Conservation (phyloP, 345 rosid species). For the Anacardium occidentale region DNA sequence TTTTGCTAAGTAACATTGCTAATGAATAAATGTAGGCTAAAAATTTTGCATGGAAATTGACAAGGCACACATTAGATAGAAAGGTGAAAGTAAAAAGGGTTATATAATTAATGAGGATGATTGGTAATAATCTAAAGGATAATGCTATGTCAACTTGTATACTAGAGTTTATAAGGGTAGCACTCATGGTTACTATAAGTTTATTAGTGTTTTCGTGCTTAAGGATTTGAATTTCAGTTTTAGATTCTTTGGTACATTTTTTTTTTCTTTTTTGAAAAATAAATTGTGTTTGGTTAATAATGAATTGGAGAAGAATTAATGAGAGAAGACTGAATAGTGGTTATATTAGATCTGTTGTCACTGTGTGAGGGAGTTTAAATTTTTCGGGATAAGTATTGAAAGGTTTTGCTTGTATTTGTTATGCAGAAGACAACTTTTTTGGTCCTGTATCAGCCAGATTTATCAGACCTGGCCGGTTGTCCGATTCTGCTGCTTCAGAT, state of each 20-base stretch:
- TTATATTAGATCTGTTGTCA: background rate
- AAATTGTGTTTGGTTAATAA: background rate
- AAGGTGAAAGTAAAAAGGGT: no score
- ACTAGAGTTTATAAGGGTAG: no score
- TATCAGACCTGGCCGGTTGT: conserved; percentile 66
- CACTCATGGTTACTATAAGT: no score
- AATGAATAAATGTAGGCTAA: no score
- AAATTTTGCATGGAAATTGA: no score
- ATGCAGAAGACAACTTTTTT: conserved; percentile 65
- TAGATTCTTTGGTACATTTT: background rate
- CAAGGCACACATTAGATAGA: no score
- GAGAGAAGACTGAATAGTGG: background rate
- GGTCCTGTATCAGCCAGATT: conserved; percentile 88
- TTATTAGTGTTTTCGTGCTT: background rate
- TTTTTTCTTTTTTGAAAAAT: background rate
- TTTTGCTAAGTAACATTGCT: background rate
- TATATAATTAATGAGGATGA: no score
- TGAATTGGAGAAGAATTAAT: background rate
- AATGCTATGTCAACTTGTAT: no score
- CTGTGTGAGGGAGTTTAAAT: background rate
- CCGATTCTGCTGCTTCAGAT: conserved; percentile 65
- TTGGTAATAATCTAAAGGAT: no score
- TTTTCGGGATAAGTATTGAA: conserved; percentile 9
- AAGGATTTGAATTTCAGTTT: background rate
- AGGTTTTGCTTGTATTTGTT: conserved; percentile 11